These are phyloP conservation scores for Eremomyces bilateralis DNA, from an alignment of 495 filamentous ascomycete species.

Conservation along the genomic window DNA sequence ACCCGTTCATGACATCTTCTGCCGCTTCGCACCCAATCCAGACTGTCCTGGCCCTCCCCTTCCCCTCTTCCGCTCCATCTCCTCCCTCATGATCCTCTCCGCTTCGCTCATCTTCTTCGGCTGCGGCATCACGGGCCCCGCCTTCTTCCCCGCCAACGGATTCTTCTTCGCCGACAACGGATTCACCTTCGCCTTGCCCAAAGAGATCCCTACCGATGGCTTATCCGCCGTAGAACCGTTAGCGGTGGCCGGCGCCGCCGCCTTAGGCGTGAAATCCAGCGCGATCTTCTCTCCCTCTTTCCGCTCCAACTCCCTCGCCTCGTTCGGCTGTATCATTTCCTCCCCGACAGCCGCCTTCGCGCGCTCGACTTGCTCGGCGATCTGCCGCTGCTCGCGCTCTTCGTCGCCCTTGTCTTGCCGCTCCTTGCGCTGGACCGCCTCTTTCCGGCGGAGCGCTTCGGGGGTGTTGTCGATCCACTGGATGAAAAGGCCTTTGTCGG, in stretches of 20 bases:
- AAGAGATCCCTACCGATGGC: too few relatives aligned
- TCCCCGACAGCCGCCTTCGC: constrained; percentile 30
- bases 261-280: constrained; percentile 29
- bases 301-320: constrained; percentile 22
- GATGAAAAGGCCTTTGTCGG: constrained; percentile 61
- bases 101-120: neutral
- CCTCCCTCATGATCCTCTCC: neutral
- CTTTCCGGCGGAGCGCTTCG: constrained; percentile 55
- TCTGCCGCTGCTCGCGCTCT: constrained; percentile 57
- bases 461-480: constrained; percentile 81
- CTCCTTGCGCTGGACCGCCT: constrained; percentile 66
- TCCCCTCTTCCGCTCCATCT: too few relatives aligned
- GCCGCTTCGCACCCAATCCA: too few relatives aligned
- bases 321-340: constrained; percentile 21
- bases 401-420: constrained; percentile 74
- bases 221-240: too few relatives aligned
- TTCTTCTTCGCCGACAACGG: too few relatives aligned
- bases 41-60: too few relatives aligned
- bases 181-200: too few relatives aligned
- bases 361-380: constrained; percentile 57
- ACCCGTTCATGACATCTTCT: too few relatives aligned
- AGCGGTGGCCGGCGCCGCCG: neutral
- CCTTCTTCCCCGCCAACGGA: neutral
- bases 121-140: neutral
- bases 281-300: constrained; percentile 70